Conservation (phyloP, 371 early-diverging fungal species). For the Apophysomyces elegans region DNA sequence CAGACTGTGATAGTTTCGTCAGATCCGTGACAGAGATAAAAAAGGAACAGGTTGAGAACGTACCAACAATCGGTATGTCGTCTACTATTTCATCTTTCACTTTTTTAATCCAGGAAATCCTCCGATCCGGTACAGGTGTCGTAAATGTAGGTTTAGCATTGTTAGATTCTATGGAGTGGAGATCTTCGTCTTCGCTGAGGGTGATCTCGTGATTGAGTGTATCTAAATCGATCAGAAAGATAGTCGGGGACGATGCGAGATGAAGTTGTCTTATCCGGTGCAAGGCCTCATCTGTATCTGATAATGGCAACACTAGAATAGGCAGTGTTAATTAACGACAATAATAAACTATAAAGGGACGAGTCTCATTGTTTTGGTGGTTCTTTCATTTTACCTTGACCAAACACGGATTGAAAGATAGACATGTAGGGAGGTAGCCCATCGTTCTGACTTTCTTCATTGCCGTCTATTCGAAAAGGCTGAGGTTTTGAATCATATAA, state of each 20-base stretch:
- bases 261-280: slow-evolving; percentile 1
- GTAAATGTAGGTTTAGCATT: slow-evolving; percentile 8
- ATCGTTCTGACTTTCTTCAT: slow-evolving; percentile 3
- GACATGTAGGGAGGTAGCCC: slow-evolving; percentile 18
- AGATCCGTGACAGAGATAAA: background rate
- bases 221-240: slow-evolving; percentile 26
- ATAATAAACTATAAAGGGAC: background rate
- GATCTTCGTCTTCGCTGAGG: slow-evolving; percentile 15
- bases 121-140: slow-evolving; percentile 3
- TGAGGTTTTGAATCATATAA: slow-evolving; percentile 9
- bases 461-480: slow-evolving; percentile 15
- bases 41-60: background rate
- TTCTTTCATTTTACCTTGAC: slow-evolving; percentile 21
- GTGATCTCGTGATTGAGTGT: slow-evolving; percentile 5
- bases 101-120: slow-evolving; percentile 15
- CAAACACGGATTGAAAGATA: slow-evolving; percentile 22
- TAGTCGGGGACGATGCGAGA: slow-evolving; percentile 12
- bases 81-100: slow-evolving; percentile 1
- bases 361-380: slow-evolving; percentile 2
- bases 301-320: background rate
- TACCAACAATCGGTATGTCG: slow-evolving; percentile 17
- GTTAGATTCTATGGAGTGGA: slow-evolving; percentile 13
- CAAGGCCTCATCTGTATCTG: slow-evolving; percentile 6
- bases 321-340: background rate
- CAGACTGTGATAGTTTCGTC: slow-evolving; percentile 20